Percentiles rank a stretch among this genome's conserved stretches.
Conservation (phyloP, 768 basidiomycete genomes). For the Russula olivacea region DNA sequence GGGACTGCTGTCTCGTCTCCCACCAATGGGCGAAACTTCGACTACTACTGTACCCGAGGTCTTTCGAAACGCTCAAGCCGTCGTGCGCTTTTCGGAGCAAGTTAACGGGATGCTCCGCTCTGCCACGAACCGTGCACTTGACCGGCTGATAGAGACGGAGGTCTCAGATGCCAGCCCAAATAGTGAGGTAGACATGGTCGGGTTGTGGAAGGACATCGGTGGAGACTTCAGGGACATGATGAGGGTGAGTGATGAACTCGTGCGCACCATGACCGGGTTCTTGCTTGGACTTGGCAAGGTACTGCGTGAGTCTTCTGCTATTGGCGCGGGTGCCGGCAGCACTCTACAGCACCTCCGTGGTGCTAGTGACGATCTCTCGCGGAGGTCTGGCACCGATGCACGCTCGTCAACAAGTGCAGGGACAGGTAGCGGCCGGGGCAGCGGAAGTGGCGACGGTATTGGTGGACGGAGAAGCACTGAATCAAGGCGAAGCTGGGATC, state of each 20-base stretch:
- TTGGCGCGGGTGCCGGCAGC: conserved; percentile 24
- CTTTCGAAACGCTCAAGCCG: conserved; percentile 52
- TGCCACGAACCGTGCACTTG: conserved; percentile 54
- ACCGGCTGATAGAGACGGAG: conserved; percentile 71
- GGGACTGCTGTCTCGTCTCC: conserved; percentile 51
- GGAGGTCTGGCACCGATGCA: conserved; percentile 33
- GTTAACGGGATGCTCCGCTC: conserved; percentile 56
- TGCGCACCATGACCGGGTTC: conserved; percentile 69
- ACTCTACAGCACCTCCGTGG: conserved; percentile 45
- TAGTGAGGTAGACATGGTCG: conserved; percentile 38
- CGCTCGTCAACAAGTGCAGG: conserved; percentile 26
- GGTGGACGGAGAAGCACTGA: conserved; percentile 43
- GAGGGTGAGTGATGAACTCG: conserved; percentile 71
- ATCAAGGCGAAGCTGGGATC: conserved; percentile 43
- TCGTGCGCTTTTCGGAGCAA: conserved; percentile 61
- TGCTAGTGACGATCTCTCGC: conserved; percentile 45
- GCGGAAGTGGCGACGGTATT: conserved; percentile 48
- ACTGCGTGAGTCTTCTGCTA: conserved; percentile 47
- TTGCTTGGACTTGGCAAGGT: conserved; percentile 69
- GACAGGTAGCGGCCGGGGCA: conserved; percentile 34
- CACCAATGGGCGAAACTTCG: conserved; percentile 37
- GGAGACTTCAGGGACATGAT: conserved; percentile 67
- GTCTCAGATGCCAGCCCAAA: conserved; percentile 44
- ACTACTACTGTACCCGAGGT: conserved; percentile 47
- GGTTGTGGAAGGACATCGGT: conserved; percentile 64